Evolutionary conservation across 2,329 filamentous ascomycete species (phyloP).

Genomic region (Colletotrichum tropicicola): DNA sequence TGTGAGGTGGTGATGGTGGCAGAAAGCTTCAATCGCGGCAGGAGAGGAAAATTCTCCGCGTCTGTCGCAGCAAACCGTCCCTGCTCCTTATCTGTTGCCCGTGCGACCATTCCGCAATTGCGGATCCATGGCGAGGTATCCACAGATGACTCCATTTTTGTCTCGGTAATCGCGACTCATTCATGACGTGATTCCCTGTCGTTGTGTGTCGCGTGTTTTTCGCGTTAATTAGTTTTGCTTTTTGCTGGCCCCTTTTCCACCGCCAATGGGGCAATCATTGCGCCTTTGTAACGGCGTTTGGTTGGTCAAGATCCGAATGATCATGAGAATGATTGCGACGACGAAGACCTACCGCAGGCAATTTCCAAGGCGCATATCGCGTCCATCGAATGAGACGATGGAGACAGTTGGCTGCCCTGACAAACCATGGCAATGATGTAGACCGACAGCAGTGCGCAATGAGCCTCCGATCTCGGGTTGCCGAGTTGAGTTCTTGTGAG

Average conservation of each 20-base stretch:
- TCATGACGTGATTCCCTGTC: neutral
- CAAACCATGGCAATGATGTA: too few species aligned
- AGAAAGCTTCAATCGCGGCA: neutral
- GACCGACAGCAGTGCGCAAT: too few species aligned
- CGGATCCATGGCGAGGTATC: constrained; percentile 1
- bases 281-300: too few species aligned
- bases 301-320: too few species aligned
- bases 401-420: too few species aligned
- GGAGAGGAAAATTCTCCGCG: constrained; percentile 14
- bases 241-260: neutral
- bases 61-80: neutral
- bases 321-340: too few species aligned
- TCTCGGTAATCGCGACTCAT: neutral
- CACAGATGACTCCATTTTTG: neutral
- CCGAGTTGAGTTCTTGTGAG: too few species aligned
- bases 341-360: too few species aligned
- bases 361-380: too few species aligned
- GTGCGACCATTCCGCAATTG: constrained; percentile 7
- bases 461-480: too few species aligned
- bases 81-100: constrained; percentile 3
- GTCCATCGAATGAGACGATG: too few species aligned
- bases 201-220: constrained; percentile 3
- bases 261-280: too few species aligned
- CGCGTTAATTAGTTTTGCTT: neutral
- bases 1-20: neutral